Evolutionary conservation across 2,329 filamentous ascomycete species (phyloP), one percentile per base, ranked within the genome.

Genomic region (Xylariaceae sp.): DNA sequence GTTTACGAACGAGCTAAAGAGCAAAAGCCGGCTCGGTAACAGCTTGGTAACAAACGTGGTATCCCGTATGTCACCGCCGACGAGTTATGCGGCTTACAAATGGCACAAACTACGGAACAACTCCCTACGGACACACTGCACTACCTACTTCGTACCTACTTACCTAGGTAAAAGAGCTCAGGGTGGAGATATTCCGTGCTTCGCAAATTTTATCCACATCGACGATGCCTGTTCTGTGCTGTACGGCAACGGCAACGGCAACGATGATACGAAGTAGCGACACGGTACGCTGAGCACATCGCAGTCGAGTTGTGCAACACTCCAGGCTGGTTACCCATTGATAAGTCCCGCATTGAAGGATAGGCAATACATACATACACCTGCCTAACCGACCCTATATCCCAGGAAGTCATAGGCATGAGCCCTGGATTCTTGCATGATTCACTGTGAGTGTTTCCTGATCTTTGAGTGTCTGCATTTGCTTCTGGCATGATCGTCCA

Each of bases 391-490:
- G 41, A 45, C 41, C 23, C 13, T 45, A 45, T 45, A 45, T 18
- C 17, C 41, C 10, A n/a, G 13, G 41, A 63, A 65, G 63, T 63
- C 67, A 62, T 68, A 63, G 65, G 65, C 66, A 66, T 64, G 64
- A 66, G 60, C 65, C 67, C 63, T 65, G 64, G 62, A 60, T 66
- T 61, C 64, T 66, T 67, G 64, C 66, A 66, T 67, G 53, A 51
- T 23, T 55, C 5, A 30, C 41, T 13, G 41, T 45, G n/a, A n/a
- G 41, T 45, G 65, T 63, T 55, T 61, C 53, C 58, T 60, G 58
- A 59, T 62, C 57, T 41, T 55, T 44, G 37, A 41, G 37, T 30
- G 53, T 61, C 57, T 62, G 56, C 58, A 59, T 51, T 62, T 18
- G 51, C 57, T 55, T 47, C 57, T 53, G 57, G 60, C 53, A 62